phyloP scores from a whole-genome alignment of 2,329 filamentous ascomycete species.

The Lachnellula arida region DNA sequence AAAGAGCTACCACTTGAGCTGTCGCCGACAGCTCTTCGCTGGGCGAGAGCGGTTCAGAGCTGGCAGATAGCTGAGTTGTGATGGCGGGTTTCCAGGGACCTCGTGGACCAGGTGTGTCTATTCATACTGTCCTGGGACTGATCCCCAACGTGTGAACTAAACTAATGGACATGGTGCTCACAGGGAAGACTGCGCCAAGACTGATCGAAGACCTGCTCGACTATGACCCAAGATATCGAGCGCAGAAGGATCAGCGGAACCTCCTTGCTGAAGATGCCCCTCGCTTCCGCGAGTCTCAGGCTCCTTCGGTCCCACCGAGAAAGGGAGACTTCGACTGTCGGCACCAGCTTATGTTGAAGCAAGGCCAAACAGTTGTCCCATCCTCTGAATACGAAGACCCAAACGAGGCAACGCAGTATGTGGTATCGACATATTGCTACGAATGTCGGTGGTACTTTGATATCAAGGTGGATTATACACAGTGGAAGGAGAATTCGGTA shows the following conservation, averaged over 20 bases:
- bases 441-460: slow-evolving; percentile 59
- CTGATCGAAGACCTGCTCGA: slow-evolving; percentile 41
- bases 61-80: slow-evolving; percentile 14
- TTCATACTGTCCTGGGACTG: not conserved
- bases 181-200: slow-evolving; percentile 48
- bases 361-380: slow-evolving; percentile 46
- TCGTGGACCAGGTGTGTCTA: slow-evolving; percentile 18
- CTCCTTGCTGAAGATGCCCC: slow-evolving; percentile 55
- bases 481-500: slow-evolving; percentile 30
- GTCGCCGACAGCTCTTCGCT: not conserved
- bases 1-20: not conserved
- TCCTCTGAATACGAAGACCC: slow-evolving; percentile 35
- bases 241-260: slow-evolving; percentile 34
- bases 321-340: slow-evolving; percentile 44
- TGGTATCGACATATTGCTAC: slow-evolving; percentile 55
- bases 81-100: slow-evolving; percentile 9
- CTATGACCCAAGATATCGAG: slow-evolving; percentile 37
- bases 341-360: slow-evolving; percentile 55
- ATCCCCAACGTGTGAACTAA: not conserved
- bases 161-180: slow-evolving; percentile 12
- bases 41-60: slow-evolving; percentile 2
- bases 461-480: slow-evolving; percentile 48
- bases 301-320: slow-evolving; percentile 19
- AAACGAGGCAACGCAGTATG: slow-evolving; percentile 42
- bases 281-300: slow-evolving; percentile 36